A percentile compares a stretch with the other conserved stretches of the same genome.
Conservation (phyloP, 768 basidiomycete species). For the Psilocybe cubensis region DNA sequence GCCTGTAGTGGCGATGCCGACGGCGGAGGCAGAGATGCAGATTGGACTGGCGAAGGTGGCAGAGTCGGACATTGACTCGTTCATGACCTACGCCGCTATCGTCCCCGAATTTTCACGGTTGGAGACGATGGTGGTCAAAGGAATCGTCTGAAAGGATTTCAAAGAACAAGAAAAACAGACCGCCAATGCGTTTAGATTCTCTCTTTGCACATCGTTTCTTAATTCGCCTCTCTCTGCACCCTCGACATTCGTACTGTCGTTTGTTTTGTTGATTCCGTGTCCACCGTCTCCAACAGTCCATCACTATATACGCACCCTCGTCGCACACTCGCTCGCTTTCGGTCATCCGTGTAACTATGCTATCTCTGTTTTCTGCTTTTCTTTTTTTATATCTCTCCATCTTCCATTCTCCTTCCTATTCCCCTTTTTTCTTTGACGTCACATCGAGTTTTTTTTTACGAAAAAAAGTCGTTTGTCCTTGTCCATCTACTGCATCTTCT, state of each 20-base stretch:
- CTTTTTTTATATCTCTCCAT: too few species aligned
- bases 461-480: too few species aligned
- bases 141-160: conserved; percentile 37
- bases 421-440: too few species aligned
- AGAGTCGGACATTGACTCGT: conserved; percentile 82
- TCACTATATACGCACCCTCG: background rate
- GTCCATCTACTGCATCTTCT: background rate
- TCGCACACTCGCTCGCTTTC: background rate
- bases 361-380: background rate
- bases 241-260: background rate
- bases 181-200: background rate
- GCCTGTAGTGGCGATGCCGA: conserved; percentile 73
- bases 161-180: background rate
- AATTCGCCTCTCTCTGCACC: background rate
- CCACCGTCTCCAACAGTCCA: background rate
- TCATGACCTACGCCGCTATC: conserved; percentile 84
- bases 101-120: conserved; percentile 83
- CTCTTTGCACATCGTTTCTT: background rate
- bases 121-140: conserved; percentile 79
- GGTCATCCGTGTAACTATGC: background rate
- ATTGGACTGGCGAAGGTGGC: conserved; percentile 82
- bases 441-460: too few species aligned
- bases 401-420: too few species aligned
- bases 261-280: background rate
- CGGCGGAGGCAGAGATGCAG: conserved; percentile 73